phyloP scores from a whole-genome alignment of 2,329 filamentous ascomycete genomes.

The Alternaria solani region DNA sequence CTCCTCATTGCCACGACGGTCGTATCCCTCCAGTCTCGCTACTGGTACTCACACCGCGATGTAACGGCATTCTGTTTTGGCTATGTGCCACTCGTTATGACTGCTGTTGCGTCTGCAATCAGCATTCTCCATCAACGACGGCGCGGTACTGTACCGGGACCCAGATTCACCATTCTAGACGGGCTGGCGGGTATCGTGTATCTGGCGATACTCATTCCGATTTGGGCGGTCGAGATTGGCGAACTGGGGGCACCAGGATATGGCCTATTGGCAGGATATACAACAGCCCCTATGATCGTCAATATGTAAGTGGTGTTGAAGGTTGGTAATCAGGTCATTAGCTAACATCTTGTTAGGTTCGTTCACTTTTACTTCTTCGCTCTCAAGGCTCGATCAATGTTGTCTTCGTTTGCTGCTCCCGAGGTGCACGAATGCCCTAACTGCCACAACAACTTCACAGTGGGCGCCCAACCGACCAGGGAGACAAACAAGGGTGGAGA shows the following conservation, averaged over 20 bases:
- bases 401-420: not conserved
- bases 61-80: constrained; percentile 23
- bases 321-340: not conserved
- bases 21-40: constrained; percentile 9
- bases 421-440: constrained; percentile 26
- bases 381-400: constrained; percentile 8
- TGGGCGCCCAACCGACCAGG: not conserved
- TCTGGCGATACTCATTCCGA: constrained; percentile 19
- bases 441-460: constrained; percentile 21
- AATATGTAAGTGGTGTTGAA: constrained; percentile 20
- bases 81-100: constrained; percentile 25
- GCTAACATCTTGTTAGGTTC: constrained; percentile 13
- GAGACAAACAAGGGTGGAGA: constrained; percentile 13
- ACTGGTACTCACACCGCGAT: not conserved
- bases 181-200: constrained; percentile 11
- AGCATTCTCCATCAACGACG: constrained; percentile 10
- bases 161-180: constrained; percentile 17
- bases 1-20: constrained; percentile 23
- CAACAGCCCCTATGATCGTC: constrained; percentile 28
- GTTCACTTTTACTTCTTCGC: constrained; percentile 21
- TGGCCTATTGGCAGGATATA: constrained; percentile 25
- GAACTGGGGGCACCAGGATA: constrained; percentile 7
- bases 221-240: constrained; percentile 21
- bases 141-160: constrained; percentile 5
- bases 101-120: constrained; percentile 12